Evolutionary conservation across 176 grass and related monocot genomes (phyloP).

Genomic region (Cenchrus americanus): DNA sequence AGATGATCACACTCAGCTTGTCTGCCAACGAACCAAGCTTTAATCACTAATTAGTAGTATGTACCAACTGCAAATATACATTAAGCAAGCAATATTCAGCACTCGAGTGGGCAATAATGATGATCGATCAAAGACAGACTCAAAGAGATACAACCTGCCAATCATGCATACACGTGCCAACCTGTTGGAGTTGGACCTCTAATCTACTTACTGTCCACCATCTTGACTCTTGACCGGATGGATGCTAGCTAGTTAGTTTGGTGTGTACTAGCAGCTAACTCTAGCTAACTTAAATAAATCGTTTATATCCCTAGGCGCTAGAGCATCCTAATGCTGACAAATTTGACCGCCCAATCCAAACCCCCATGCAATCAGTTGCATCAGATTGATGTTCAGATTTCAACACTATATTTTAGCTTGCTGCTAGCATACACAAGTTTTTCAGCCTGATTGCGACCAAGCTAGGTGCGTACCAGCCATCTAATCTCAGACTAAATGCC

Average conservation of each 20-base stretch:
- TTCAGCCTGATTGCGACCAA: not conserved
- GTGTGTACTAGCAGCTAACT: slow-evolving; percentile 41
- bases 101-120: not conserved
- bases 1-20: slow-evolving; percentile 29
- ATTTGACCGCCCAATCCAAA: slow-evolving; percentile 52
- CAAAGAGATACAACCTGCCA: slow-evolving; percentile 15
- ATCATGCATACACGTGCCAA: slow-evolving; percentile 51
- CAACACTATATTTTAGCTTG: not conserved
- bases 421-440: not conserved
- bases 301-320: slow-evolving; percentile 4
- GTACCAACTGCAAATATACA: not conserved
- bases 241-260: slow-evolving; percentile 10
- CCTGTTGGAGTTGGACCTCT: slow-evolving; percentile 31
- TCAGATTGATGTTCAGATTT: slow-evolving; percentile 26
- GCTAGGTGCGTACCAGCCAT: not conserved
- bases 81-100: slow-evolving; percentile 21
- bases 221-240: slow-evolving; percentile 28
- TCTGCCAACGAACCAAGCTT: not conserved
- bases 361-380: slow-evolving; percentile 34
- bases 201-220: slow-evolving; percentile 22
- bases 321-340: slow-evolving; percentile 46
- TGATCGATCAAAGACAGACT: not conserved
- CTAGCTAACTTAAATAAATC: slow-evolving; percentile 31
- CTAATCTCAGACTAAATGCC: not conserved
- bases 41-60: not conserved